Evolutionary conservation across 768 basidiomycete species (phyloP).

Genomic region (Trametes cinnabarina): DNA sequence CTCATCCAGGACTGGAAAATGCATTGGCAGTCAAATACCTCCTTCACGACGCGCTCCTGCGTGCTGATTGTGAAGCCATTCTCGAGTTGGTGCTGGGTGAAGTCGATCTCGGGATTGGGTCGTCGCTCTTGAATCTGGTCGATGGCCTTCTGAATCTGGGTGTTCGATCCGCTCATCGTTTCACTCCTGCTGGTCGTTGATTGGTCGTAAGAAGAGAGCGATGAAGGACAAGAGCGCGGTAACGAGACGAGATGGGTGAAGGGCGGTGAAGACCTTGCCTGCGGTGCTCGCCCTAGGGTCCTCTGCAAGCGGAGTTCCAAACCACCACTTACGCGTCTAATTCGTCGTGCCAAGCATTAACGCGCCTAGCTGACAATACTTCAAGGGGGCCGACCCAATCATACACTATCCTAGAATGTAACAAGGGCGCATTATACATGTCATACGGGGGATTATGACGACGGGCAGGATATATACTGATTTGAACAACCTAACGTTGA

Average conservation of each 20-base stretch:
- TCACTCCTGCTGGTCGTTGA: slow-evolving; percentile 6
- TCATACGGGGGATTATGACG: too few relatives aligned
- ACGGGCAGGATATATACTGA: too few relatives aligned
- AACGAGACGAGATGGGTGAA: slow-evolving; percentile 13
- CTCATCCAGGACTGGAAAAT: not conserved
- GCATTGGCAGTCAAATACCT: slow-evolving; percentile 53
- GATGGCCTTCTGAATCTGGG: slow-evolving; percentile 65
- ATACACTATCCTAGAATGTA: not conserved
- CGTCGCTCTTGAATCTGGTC: slow-evolving; percentile 56
- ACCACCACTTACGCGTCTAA: slow-evolving; percentile 9
- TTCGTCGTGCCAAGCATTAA: not conserved
- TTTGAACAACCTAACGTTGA: too few relatives aligned
- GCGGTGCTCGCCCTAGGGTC: slow-evolving; percentile 15
- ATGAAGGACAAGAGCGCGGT: slow-evolving; percentile 13
- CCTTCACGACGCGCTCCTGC: slow-evolving; percentile 93
- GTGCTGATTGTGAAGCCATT: slow-evolving; percentile 91
- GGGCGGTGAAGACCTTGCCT: slow-evolving; percentile 17
- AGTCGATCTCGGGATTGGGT: slow-evolving; percentile 69
- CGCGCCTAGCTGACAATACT: not conserved
- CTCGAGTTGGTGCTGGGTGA: slow-evolving; percentile 88
- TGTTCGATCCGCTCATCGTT: slow-evolving; percentile 31
- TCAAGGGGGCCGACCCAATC: not conserved
- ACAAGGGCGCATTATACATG: not conserved
- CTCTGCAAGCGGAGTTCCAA: slow-evolving; percentile 20
- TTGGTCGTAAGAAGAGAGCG: slow-evolving; percentile 7